A percentile compares a stretch with the other conserved stretches of the same genome.
phyloP scores from a whole-genome alignment of 371 early-diverging fungal species.

The Rhizopus delemar region DNA sequence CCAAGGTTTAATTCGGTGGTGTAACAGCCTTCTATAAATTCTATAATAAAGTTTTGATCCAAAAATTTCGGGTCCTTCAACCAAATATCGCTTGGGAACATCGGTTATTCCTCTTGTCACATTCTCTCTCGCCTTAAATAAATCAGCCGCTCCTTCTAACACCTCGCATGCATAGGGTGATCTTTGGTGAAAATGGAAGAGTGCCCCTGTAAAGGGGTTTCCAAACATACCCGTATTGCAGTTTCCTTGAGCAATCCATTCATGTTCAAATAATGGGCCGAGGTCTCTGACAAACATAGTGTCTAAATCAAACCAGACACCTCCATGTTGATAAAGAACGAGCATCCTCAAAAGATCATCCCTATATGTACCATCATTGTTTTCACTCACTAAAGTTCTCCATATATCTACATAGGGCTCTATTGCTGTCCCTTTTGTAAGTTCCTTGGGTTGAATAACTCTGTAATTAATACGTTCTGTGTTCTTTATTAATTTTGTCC shows the following conservation, averaged over 20 bases:
- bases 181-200: constrained; percentile 33
- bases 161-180: constrained; percentile 48
- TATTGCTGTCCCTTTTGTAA: constrained; percentile 24
- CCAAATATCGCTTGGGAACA: constrained; percentile 15
- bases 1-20: constrained; percentile 36
- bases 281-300: constrained; percentile 50
- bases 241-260: constrained; percentile 46
- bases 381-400: constrained; percentile 17
- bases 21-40: constrained; percentile 31
- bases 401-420: constrained; percentile 20
- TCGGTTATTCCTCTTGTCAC: not conserved
- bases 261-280: constrained; percentile 41
- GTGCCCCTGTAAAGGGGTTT: constrained; percentile 38
- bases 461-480: constrained; percentile 24
- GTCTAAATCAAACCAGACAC: constrained; percentile 53
- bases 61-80: constrained; percentile 30
- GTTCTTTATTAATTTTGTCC: constrained; percentile 20
- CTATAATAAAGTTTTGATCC: constrained; percentile 34
- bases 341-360: constrained; percentile 37
- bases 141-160: constrained; percentile 30
- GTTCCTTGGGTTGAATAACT: constrained; percentile 3
- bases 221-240: constrained; percentile 36
- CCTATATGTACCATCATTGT: constrained; percentile 24
- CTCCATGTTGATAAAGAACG: constrained; percentile 47
- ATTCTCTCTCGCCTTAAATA: constrained; percentile 20